A percentile compares a stretch with the other conserved stretches of the same genome.
phyloP scores from a whole-genome alignment of 2,329 filamentous ascomycete genomes.

The Colletotrichum cuscutae region DNA sequence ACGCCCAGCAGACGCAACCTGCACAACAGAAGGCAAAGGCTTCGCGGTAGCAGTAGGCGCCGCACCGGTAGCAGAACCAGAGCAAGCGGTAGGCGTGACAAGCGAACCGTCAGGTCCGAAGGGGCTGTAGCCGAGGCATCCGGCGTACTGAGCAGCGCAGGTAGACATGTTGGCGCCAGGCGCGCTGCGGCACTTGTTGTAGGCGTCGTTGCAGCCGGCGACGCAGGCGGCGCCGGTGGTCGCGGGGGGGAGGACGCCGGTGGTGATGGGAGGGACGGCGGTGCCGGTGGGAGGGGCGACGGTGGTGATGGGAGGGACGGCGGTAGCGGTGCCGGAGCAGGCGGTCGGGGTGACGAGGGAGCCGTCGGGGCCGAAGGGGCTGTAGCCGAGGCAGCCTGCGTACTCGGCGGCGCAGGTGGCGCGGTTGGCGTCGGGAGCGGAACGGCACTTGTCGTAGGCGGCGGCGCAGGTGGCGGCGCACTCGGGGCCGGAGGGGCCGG shows the following conservation, averaged over 20 bases:
- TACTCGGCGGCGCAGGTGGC: background rate
- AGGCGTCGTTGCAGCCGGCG: background rate
- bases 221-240: background rate
- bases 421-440: background rate
- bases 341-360: background rate
- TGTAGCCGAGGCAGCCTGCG: background rate
- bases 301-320: no score
- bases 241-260: no score
- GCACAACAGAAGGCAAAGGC: background rate
- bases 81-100: background rate
- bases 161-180: background rate
- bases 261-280: no score
- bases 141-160: background rate
- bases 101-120: background rate
- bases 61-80: background rate
- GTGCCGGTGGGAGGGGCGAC: no score
- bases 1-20: background rate
- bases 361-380: background rate
- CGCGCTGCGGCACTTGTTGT: background rate
- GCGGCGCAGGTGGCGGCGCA: background rate
- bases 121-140: background rate
- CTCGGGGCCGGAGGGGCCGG: no score
- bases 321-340: background rate
- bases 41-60: background rate
- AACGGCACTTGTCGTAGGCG: background rate